Evolutionary conservation across 1,284 basidiomycete genomes (phyloP).

Genomic region (Apiotrichum laibachii): DNA sequence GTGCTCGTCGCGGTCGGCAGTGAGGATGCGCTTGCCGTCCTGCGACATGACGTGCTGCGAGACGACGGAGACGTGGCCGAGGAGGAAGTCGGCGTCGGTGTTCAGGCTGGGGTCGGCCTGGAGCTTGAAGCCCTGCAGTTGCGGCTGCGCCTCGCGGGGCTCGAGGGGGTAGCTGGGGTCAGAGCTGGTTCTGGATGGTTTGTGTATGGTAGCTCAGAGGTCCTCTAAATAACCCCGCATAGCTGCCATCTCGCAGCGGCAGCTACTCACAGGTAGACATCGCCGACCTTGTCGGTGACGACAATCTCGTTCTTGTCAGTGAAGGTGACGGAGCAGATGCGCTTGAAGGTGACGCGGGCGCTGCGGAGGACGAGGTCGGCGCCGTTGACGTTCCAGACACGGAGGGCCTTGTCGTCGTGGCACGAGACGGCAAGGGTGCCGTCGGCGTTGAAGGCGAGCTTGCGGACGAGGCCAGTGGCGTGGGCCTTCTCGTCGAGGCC

Average conservation of each 20-base stretch:
- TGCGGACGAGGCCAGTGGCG: conserved; percentile 56
- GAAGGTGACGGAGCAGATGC: conserved; percentile 29
- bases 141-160: conserved; percentile 55
- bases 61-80: conserved; percentile 75
- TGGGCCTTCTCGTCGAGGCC: conserved; percentile 8
- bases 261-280: conserved; percentile 36
- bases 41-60: conserved; percentile 66
- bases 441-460: conserved; percentile 58
- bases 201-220: not conserved
- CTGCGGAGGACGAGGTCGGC: conserved; percentile 8
- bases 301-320: conserved; percentile 29
- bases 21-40: conserved; percentile 72
- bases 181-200: not conserved
- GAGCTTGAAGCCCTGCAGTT: conserved; percentile 54
- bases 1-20: conserved; percentile 88
- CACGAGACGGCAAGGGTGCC: conserved; percentile 61
- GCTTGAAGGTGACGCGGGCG: conserved; percentile 24
- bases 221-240: no score
- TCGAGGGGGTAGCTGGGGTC: conserved; percentile 48
- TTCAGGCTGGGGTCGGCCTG: conserved; percentile 66
- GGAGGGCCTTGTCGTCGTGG: conserved; percentile 75
- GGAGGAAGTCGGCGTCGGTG: conserved; percentile 44
- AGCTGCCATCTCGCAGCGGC: not conserved
- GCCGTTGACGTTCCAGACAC: conserved; percentile 63
- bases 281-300: conserved; percentile 48